Conservation (phyloP, 1,139 yeast species). For the Geotrichum klebahnii region DNA sequence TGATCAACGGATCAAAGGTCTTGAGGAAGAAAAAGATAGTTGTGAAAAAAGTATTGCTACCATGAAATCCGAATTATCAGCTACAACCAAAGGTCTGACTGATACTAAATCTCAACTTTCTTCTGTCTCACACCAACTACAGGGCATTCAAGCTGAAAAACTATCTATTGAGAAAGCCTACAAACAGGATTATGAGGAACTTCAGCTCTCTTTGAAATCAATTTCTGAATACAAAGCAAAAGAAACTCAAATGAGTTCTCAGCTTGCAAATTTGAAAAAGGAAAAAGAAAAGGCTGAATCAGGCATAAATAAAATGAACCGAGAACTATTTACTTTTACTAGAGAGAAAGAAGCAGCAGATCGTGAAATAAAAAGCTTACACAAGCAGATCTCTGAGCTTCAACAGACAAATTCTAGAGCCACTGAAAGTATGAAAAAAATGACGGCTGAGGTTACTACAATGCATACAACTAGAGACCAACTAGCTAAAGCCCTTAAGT, state of each 20-base stretch:
- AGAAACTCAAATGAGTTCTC: constrained; percentile 41
- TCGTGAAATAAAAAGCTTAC: constrained; percentile 40
- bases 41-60: constrained; percentile 23
- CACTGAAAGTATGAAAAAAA: constrained; percentile 20
- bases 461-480: constrained; percentile 20
- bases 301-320: constrained; percentile 86
- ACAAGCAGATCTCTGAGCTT: constrained; percentile 29
- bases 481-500: constrained; percentile 18
- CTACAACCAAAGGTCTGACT: constrained; percentile 21
- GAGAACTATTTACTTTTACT: constrained; percentile 67
- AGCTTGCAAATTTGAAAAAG: constrained; percentile 41
- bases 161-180: constrained; percentile 23
- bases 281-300: constrained; percentile 71
- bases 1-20: constrained; percentile 24
- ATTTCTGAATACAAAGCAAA: constrained; percentile 34
- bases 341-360: constrained; percentile 57
- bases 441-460: constrained; percentile 24
- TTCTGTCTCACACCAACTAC: constrained; percentile 21
- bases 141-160: constrained; percentile 17
- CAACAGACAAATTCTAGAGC: constrained; percentile 24
- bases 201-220: constrained; percentile 26
- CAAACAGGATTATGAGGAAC: constrained; percentile 21
- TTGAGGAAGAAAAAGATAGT: constrained; percentile 25
- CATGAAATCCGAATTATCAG: constrained; percentile 20
- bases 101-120: constrained; percentile 21